Evolutionary conservation across 2,329 filamentous ascomycete species (phyloP).

Genomic region (Herpotrichia juniperi): DNA sequence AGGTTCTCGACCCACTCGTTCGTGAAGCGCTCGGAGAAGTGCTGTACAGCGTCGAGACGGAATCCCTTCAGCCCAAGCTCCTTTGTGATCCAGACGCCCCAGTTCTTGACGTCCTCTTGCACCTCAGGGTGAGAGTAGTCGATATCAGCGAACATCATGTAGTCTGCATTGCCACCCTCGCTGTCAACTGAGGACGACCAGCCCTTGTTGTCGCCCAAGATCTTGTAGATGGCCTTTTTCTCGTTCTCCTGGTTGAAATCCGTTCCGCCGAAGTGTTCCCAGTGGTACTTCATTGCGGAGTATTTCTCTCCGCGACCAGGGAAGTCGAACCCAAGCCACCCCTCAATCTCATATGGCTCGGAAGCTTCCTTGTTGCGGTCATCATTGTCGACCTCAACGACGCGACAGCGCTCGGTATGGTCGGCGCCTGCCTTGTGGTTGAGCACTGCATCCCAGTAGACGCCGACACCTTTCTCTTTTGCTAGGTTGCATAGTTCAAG

Average conservation of each 20-base stretch:
- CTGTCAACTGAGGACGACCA: conserved; percentile 69
- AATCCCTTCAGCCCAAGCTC: conserved; percentile 69
- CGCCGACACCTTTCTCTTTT: conserved; percentile 58
- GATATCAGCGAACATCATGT: conserved; percentile 75
- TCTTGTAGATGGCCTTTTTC: conserved; percentile 69
- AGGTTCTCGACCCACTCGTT: conserved; percentile 67
- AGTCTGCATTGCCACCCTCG: conserved; percentile 70
- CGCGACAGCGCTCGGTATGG: conserved; percentile 65
- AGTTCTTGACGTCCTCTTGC: conserved; percentile 64
- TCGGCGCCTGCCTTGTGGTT: conserved; percentile 77
- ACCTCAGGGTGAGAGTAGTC: conserved; percentile 68
- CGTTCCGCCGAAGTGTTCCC: conserved; percentile 71
- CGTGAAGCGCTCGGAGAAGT: conserved; percentile 72
- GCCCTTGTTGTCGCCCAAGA: conserved; percentile 66
- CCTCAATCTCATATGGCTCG: conserved; percentile 66
- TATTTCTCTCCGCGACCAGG: conserved; percentile 65
- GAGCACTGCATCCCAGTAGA: conserved; percentile 74
- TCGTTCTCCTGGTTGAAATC: conserved; percentile 67
- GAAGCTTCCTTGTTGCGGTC: conserved; percentile 63
- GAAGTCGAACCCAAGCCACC: conserved; percentile 72
- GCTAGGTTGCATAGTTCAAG: conserved; percentile 59
- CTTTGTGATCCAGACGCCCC: conserved; percentile 71
- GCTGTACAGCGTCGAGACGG: conserved; percentile 74
- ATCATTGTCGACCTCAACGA: conserved; percentile 66
- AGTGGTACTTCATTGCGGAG: conserved; percentile 67